Conservation (phyloP, 495 filamentous ascomycete genomes). For the Tirmania nivea region DNA sequence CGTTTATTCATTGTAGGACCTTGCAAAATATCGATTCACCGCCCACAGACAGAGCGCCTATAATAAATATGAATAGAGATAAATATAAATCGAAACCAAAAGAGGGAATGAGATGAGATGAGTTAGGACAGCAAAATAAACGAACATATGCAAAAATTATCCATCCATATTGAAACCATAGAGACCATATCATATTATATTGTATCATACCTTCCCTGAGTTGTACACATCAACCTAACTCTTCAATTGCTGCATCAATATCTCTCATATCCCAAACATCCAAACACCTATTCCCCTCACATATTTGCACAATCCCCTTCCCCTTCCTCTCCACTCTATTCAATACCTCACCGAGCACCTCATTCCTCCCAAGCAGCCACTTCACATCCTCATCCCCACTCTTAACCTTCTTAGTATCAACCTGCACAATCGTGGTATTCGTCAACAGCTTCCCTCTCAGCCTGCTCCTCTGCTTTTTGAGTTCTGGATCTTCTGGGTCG, state of each 20-base stretch:
- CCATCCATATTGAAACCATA: too few relatives aligned
- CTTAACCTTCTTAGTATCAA: constrained; percentile 23
- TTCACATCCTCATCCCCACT: constrained; percentile 24
- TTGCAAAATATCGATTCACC: too few relatives aligned
- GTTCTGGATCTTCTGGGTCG: constrained; percentile 25
- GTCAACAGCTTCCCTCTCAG: constrained; percentile 18
- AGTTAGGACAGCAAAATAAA: too few relatives aligned
- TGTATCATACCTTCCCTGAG: too few relatives aligned
- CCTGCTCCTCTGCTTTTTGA: constrained; percentile 17
- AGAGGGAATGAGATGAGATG: too few relatives aligned
- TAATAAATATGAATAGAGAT: too few relatives aligned
- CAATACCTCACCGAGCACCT: constrained; percentile 2
- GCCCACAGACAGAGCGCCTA: too few relatives aligned
- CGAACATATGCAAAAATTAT: too few relatives aligned
- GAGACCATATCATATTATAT: too few relatives aligned
- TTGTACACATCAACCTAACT: constrained; percentile 7
- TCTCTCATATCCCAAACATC: constrained; percentile 19
- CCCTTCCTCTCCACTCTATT: constrained; percentile 1
- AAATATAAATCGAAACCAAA: too few relatives aligned
- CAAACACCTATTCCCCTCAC: constrained; percentile 17
- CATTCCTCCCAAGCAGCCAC: constrained; percentile 17
- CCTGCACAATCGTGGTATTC: constrained; percentile 20
- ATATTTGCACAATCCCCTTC: constrained; percentile 16
- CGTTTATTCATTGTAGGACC: too few relatives aligned
- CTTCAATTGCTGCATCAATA: constrained; percentile 16